Evolutionary conservation across 176 grass and related monocot species (phyloP).

Genomic region (Themeda triandra): DNA sequence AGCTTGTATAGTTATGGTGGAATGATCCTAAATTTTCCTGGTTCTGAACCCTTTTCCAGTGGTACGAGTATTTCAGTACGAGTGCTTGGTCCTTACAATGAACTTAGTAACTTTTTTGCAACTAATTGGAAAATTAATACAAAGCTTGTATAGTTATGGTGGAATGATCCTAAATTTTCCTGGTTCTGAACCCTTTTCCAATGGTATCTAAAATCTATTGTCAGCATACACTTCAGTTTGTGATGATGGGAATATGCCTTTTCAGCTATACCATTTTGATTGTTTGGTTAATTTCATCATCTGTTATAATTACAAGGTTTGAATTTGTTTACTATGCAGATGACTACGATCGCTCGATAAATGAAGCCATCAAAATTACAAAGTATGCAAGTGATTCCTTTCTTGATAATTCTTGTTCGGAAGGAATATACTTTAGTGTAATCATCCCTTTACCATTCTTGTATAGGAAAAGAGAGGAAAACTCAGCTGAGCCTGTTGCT

Average conservation of each 20-base stretch:
- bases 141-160: too few species aligned
- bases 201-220: background rate
- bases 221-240: background rate
- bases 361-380: conserved; percentile 96
- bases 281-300: background rate
- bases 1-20: too few species aligned
- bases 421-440: background rate
- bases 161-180: background rate
- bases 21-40: background rate
- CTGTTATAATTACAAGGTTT: conserved; percentile 26
- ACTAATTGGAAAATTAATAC: too few species aligned
- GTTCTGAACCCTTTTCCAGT: background rate
- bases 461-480: conserved; percentile 80
- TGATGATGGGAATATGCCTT: conserved; percentile 3
- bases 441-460: conserved; percentile 29
- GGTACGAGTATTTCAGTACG: too few species aligned
- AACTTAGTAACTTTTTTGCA: too few species aligned
- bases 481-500: conserved; percentile 64
- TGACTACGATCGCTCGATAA: conserved; percentile 99
- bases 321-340: conserved; percentile 58
- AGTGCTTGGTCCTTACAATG: too few species aligned
- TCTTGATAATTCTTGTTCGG: background rate
- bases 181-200: background rate
- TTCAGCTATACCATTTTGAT: background rate
- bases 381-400: conserved; percentile 69